Base-by-base conservation (phyloP, 192 early-diverging fungal genomes). In the Entomortierella beljakovae region DNA sequence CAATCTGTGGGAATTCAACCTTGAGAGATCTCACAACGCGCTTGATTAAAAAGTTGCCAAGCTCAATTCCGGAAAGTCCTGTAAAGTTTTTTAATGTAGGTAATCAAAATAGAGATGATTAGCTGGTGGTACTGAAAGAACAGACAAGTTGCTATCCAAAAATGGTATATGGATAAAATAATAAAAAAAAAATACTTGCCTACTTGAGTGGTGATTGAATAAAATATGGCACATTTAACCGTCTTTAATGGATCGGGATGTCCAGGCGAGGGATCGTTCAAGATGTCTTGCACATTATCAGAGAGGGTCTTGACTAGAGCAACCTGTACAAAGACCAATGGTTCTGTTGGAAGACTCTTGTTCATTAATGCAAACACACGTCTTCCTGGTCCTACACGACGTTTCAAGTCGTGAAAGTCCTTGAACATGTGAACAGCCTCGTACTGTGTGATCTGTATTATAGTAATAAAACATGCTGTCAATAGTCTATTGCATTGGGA, bases 11-110 rank as follows among this genome's bases (percentile, higher is more conserved):
- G 64, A 91, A 80, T 37, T 91, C 83, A 8, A 68, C 61, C 64
- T 92, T 89, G 16, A 97, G 83, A 33, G 95, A 90, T n/a, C 86
- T 84, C 6, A 98, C 94, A 2, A 96, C 95, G 16, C 92, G 89
- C 66, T 96, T 96, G 71, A 97, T 94, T 64, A 96, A 74, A 76
- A 95, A 94, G 80, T 94, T 95, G 9, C 95, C 97, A 26, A 98
- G 68, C 48, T 98, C 93, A 34, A 98, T 94, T 23, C 97, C 95
- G 15, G 93, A 85, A 11, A 98, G 85, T 1, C 94, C 85, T 82
- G 34, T 23, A 9, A 11, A 9, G 6, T 40, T 40, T 40, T 40
- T 40, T 40, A n/a, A n/a, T n/a, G n/a, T n/a, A n/a, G n/a, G n/a
- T 46, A 2, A 15, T 46, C 43, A 46, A 10, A 20, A 5, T 10